Percentiles rank a stretch among this genome's conserved stretches.
Conservation (phyloP, 2,329 filamentous ascomycete species). For the Calonectria pauciramosa region DNA sequence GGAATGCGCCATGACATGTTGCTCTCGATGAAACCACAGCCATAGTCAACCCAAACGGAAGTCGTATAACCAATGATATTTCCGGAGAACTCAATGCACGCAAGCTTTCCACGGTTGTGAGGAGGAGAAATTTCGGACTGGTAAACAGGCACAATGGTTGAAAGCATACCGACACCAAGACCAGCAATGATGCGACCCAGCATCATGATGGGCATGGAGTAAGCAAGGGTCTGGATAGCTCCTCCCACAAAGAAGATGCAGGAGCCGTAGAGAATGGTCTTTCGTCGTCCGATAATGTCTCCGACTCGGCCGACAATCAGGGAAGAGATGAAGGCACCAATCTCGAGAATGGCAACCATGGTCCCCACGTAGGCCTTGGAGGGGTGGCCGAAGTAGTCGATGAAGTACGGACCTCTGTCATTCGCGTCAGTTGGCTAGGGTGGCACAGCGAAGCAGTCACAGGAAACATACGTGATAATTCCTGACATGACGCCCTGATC, state of each 20-base stretch:
- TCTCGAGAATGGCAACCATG: conserved; percentile 96
- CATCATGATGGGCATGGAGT: conserved; percentile 91
- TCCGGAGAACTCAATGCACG: conserved; percentile 97
- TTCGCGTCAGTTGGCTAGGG: conserved; percentile 36
- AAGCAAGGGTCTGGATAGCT: conserved; percentile 85
- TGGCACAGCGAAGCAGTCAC: background rate
- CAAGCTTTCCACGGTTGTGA: conserved; percentile 94
- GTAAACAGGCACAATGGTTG: conserved; percentile 93
- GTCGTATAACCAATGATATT: conserved; percentile 97
- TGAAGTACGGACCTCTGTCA: conserved; percentile 86
- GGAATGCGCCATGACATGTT: conserved; percentile 93
- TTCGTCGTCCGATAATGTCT: conserved; percentile 90
- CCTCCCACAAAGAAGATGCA: conserved; percentile 89
- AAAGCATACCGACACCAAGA: conserved; percentile 88
- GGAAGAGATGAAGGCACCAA: conserved; percentile 93
- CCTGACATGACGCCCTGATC: conserved; percentile 92
- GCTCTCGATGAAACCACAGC: conserved; percentile 89
- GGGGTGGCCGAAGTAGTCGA: conserved; percentile 92
- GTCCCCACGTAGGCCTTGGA: conserved; percentile 90
- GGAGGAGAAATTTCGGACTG: conserved; percentile 96
- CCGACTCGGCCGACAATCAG: conserved; percentile 88
- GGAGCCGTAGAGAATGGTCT: conserved; percentile 94
- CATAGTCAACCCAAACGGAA: conserved; percentile 99
- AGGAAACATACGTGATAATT: conserved; percentile 70
- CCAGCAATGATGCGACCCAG: conserved; percentile 86